Evolutionary conservation across 2,329 filamentous ascomycete genomes (phyloP), one percentile per base, ranked within the genome.

Genomic region (Purpureocillium takamizusanense): DNA sequence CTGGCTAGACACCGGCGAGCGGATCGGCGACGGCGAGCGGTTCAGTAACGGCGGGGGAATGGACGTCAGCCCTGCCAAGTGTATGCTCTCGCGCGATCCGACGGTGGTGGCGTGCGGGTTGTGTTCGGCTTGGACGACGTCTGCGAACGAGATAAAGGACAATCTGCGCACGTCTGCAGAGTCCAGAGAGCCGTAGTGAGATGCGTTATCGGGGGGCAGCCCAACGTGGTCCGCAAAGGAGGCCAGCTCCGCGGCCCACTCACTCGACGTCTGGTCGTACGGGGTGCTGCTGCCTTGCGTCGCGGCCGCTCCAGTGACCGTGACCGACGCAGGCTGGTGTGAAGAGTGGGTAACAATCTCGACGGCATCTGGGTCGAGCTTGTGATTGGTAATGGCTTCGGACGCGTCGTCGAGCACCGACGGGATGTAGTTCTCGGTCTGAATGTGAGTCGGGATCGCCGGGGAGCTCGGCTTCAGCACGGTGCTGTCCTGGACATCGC

Each of bases 91-190:
- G 46, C 81, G 70, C 48, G 73, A 80, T 34, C 74, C 70, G 29
- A 62, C 56, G 38, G 56, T 59, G 30, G 58, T 62, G 14, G 69
- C 66, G 42, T 79, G 74, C 23, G 76, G 77, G 51, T 90, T 77
- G 51, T 90, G 85, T 57, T 92, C 86, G 27, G 82, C 76, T 56
- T 94, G 87, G 31, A 97, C 87, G 9, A 97, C 87, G 53, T 97
- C 90, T 44, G 90, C 89, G 61, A 97, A 97, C 7, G 88, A 95
- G 56, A 97, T 94, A 65, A 97, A 97, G 58, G 85, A 92, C 45
- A 97, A 65, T 16, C 90, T 79, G 33, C 86, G 81, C 14, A 94
- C 76, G 52, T 95, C 89, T 34, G 77, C 72, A 8, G 60, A 62
- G 18, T 95, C 88, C 44, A 90, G 67, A 33, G 81, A 78, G 25